These are phyloP conservation scores for Camellia granthamiana DNA, from an alignment of 148 eudicot species.

Conservation along the genomic window DNA sequence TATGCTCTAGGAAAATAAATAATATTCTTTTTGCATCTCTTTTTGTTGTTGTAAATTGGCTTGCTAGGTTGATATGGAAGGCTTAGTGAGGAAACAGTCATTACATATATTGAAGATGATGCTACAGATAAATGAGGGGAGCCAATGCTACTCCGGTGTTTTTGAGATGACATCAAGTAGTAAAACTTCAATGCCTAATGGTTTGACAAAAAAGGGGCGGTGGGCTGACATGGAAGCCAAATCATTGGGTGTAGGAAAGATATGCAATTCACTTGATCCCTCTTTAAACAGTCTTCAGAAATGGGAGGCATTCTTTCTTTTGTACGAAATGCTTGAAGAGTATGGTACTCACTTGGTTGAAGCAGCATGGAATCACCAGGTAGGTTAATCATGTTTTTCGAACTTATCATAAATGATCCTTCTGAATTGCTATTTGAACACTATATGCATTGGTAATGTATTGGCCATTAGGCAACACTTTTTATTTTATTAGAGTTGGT, in stretches of 20 bases:
- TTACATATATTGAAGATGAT: slow-evolving; percentile 66
- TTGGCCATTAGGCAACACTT: background rate
- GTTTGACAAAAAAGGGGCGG: slow-evolving; percentile 62
- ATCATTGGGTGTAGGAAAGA: slow-evolving; percentile 72
- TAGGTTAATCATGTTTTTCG: slow-evolving; percentile 21
- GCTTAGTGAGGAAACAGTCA: slow-evolving; percentile 80
- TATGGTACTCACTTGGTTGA: slow-evolving; percentile 99
- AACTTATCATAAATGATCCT: background rate
- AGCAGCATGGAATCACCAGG: slow-evolving; percentile 99
- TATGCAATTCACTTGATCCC: slow-evolving; percentile 36
- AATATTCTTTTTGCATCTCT: background rate
- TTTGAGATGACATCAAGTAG: slow-evolving; percentile 38
- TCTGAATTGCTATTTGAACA: background rate
- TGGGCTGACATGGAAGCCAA: slow-evolving; percentile 95
- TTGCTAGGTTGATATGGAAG: slow-evolving; percentile 71
- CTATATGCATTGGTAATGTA: background rate
- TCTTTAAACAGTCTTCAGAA: slow-evolving; percentile 42
- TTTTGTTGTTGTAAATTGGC: background rate
- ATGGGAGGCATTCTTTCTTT: slow-evolving; percentile 90
- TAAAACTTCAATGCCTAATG: slow-evolving; percentile 37
- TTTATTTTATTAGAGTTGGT: background rate
- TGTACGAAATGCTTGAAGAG: slow-evolving; percentile 99
- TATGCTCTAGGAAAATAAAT: background rate
- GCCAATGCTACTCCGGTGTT: slow-evolving; percentile 31
- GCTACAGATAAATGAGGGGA: slow-evolving; percentile 42